Conservation (phyloP, 2,329 filamentous ascomycete species). For the Drechslerella coelobrocha region DNA sequence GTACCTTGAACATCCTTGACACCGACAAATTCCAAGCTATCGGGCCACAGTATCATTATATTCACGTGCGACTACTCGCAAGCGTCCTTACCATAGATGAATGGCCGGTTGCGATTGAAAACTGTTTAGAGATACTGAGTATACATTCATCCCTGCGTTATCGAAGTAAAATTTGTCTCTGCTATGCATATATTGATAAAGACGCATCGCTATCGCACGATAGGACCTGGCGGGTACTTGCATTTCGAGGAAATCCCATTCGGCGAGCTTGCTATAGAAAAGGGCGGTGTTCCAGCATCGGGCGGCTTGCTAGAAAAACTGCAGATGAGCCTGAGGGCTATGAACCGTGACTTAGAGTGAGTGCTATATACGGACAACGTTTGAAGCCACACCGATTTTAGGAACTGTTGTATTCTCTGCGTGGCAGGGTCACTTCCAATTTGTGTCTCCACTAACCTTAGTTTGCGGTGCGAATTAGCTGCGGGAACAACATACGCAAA, state of each 20-base stretch:
- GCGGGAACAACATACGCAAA: conserved; percentile 35
- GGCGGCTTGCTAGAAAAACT: conserved; percentile 40
- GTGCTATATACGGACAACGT: conserved; percentile 9
- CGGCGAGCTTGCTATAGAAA: conserved; percentile 29
- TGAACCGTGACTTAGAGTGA: conserved; percentile 42
- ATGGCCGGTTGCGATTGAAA: conserved; percentile 32
- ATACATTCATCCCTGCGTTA: background rate
- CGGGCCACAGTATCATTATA: conserved; percentile 24
- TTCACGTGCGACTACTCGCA: conserved; percentile 28
- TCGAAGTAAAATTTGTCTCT: too few species aligned
- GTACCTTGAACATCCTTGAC: conserved; percentile 28
- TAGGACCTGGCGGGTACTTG: conserved; percentile 28
- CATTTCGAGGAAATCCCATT: conserved; percentile 43
- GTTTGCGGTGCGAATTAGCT: too few species aligned
- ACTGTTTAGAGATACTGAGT: conserved; percentile 36
- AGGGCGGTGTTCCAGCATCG: conserved; percentile 16
- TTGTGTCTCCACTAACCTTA: too few species aligned
- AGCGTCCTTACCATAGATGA: conserved; percentile 29
- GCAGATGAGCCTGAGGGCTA: conserved; percentile 24
- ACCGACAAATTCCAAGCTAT: conserved; percentile 19
- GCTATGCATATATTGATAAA: too few species aligned
- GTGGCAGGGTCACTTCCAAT: too few species aligned
- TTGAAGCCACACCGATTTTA: background rate
- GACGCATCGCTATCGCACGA: too few species aligned
- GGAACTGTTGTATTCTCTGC: conserved; percentile 15